Evolutionary conservation across 2,329 filamentous ascomycete genomes (phyloP).

Genomic region (Purpureocillium takamizusanense): DNA sequence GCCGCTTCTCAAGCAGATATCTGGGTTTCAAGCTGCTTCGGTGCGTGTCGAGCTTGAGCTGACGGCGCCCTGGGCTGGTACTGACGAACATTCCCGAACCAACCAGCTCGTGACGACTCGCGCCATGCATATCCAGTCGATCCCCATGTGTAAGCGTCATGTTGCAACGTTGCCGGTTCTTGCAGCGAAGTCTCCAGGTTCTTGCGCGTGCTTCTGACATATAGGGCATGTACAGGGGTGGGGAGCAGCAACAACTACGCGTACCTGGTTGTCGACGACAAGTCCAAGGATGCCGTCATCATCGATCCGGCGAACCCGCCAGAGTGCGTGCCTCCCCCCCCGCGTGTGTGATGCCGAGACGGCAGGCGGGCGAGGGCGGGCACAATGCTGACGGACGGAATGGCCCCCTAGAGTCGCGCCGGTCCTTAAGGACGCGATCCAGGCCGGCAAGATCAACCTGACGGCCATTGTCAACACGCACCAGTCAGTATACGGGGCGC

Average conservation of each 20-base stretch:
- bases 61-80: too few species aligned
- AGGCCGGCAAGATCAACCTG: constrained; percentile 66
- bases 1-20: constrained; percentile 22
- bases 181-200: background rate
- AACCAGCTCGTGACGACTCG: constrained; percentile 11
- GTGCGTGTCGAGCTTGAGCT: background rate
- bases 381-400: constrained; percentile 4
- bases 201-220: background rate
- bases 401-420: constrained; percentile 42
- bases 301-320: constrained; percentile 73
- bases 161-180: too few species aligned
- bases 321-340: constrained; percentile 44
- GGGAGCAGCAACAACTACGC: constrained; percentile 76
- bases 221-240: constrained; percentile 47
- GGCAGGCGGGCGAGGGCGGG: too few species aligned
- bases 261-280: constrained; percentile 71
- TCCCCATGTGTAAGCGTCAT: constrained; percentile 69
- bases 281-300: constrained; percentile 67
- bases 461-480: constrained; percentile 93
- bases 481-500: constrained; percentile 54
- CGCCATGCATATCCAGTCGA: constrained; percentile 75
- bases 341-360: too few species aligned
- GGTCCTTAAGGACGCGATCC: constrained; percentile 63
- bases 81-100: constrained; percentile 2
- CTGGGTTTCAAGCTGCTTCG: constrained; percentile 11